A percentile compares a stretch with the other conserved stretches of the same genome.
Evolutionary conservation across 768 basidiomycete species (phyloP).

Genomic region (Grammothele lineata): DNA sequence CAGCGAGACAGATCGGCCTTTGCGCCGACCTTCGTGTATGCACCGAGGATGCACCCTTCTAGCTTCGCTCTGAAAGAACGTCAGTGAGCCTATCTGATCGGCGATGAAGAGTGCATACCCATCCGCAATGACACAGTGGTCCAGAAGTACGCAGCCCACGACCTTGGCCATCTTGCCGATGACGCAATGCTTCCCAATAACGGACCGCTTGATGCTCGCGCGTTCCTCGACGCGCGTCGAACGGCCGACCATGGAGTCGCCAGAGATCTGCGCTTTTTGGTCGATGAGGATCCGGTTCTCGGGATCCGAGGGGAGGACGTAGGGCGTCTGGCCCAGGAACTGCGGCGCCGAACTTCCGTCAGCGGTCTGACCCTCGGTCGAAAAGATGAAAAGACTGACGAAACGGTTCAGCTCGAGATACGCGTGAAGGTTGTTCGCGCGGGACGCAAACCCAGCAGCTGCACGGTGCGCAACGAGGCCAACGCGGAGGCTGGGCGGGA

Average conservation of each 20-base stretch:
- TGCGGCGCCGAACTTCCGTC: constrained; percentile 19
- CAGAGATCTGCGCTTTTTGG: constrained; percentile 76
- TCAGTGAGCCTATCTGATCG: too few relatives aligned
- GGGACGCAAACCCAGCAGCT: constrained; percentile 52
- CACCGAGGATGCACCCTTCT: constrained; percentile 73
- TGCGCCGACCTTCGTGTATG: constrained; percentile 63
- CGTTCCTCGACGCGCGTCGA: constrained; percentile 82
- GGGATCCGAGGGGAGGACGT: constrained; percentile 53
- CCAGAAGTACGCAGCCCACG: constrained; percentile 75
- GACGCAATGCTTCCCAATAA: constrained; percentile 49
- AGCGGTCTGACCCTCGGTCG: background rate
- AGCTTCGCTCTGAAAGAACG: constrained; percentile 69
- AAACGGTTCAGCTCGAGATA: constrained; percentile 81
- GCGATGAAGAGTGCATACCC: constrained; percentile 49
- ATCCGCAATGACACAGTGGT: constrained; percentile 85
- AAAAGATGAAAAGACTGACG: constrained; percentile 36
- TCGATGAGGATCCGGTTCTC: constrained; percentile 70
- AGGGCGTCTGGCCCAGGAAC: constrained; percentile 52
- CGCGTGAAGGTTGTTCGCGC: constrained; percentile 71
- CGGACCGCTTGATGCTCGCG: constrained; percentile 63
- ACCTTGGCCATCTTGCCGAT: constrained; percentile 73
- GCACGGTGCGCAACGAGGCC: constrained; percentile 58
- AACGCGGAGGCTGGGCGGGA: constrained; percentile 51
- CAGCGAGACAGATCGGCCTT: constrained; percentile 68
- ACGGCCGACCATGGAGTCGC: constrained; percentile 76